Conservation (phyloP, 352 stramenopile species). For the Phytopythium aichiense region DNA sequence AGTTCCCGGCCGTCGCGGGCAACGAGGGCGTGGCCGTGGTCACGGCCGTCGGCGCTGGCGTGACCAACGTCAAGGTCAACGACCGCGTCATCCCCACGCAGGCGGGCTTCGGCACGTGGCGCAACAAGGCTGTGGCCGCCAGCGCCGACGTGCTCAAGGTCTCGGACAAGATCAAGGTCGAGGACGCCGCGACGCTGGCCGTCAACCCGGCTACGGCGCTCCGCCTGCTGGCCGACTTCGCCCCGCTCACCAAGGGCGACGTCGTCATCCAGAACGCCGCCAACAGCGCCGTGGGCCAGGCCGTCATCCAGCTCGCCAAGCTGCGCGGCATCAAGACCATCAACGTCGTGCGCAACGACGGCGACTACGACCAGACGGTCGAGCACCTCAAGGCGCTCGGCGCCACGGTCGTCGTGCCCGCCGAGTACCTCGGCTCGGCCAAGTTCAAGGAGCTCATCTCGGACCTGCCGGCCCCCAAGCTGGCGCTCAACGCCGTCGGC, state of each 20-base stretch:
- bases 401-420: constrained; percentile 61
- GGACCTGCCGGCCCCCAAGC: constrained; percentile 80
- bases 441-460: constrained; percentile 82
- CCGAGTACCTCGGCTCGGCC: constrained; percentile 71
- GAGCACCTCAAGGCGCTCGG: constrained; percentile 78
- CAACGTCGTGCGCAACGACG: constrained; percentile 86
- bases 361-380: constrained; percentile 72
- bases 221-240: constrained; percentile 85
- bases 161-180: constrained; percentile 81
- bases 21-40: constrained; percentile 87
- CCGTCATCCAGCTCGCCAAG: constrained; percentile 86
- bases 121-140: constrained; percentile 59
- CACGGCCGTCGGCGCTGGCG: constrained; percentile 71
- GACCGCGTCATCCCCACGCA: constrained; percentile 80
- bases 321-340: constrained; percentile 88
- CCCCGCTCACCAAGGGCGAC: constrained; percentile 68
- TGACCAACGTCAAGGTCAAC: constrained; percentile 83
- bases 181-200: constrained; percentile 77
- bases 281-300: constrained; percentile 84
- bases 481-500: constrained; percentile 80
- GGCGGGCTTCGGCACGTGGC: constrained; percentile 75
- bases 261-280: constrained; percentile 90
- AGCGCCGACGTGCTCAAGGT: constrained; percentile 67
- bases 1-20: constrained; percentile 74
- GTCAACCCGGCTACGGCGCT: constrained; percentile 87